Percentiles rank a stretch among this genome's conserved stretches.
Conservation (phyloP, 225 moss, liverwort and hornwort species). For the Ulota crispa region DNA sequence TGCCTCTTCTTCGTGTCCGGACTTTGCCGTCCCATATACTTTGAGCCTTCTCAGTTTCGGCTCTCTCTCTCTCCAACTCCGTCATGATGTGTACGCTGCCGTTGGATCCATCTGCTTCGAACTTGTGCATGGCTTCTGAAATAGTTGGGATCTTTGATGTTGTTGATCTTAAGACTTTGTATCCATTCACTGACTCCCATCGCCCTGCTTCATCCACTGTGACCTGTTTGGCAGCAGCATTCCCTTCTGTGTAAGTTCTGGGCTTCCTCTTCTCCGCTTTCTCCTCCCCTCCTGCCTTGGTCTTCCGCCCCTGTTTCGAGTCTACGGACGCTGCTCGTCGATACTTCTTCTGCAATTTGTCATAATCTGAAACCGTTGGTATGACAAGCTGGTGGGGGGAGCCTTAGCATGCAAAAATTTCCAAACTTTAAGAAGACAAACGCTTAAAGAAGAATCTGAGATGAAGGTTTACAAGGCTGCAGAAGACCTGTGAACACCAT, state of each 20-base stretch:
- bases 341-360: constrained; percentile 39
- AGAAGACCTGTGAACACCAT: background rate
- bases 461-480: background rate
- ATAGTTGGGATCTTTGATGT: constrained; percentile 28
- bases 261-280: constrained; percentile 22
- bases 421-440: background rate
- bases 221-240: constrained; percentile 17
- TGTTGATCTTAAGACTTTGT: constrained; percentile 46
- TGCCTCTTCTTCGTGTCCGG: constrained; percentile 17
- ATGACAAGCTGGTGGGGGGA: background rate
- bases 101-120: constrained; percentile 15
- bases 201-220: constrained; percentile 24
- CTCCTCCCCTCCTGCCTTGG: constrained; percentile 28
- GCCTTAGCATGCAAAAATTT: background rate
- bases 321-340: constrained; percentile 26
- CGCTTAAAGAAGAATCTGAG: background rate
- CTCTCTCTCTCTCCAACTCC: constrained; percentile 33
- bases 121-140: constrained; percentile 10
- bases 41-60: constrained; percentile 46
- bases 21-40: constrained; percentile 56
- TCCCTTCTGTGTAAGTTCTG: constrained; percentile 20
- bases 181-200: constrained; percentile 55
- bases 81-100: constrained; percentile 19
- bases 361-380: constrained; percentile 19
- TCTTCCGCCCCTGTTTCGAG: constrained; percentile 36